A percentile compares a stretch with the other conserved stretches of the same genome.
These are phyloP conservation scores for Nemania abortiva DNA, from an alignment of 2,329 filamentous ascomycete species.

Conservation along the genomic window DNA sequence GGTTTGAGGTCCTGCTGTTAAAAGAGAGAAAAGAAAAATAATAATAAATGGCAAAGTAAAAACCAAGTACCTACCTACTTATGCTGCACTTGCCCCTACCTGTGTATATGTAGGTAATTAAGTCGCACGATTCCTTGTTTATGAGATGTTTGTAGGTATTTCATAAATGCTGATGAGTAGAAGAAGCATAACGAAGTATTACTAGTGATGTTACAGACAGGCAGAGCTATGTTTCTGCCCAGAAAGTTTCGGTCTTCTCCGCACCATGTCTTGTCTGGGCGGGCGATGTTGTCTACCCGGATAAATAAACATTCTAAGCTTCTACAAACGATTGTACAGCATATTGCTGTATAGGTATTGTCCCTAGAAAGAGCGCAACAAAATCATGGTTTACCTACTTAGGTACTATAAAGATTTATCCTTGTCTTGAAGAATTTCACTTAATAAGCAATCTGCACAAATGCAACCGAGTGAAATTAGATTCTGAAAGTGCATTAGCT, in stretches of 20 bases:
- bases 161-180: too few species aligned
- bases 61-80: background rate
- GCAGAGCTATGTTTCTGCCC: background rate
- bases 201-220: background rate
- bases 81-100: background rate
- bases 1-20: conserved; percentile 1
- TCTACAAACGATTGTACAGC: background rate
- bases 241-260: background rate
- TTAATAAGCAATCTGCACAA: too few species aligned
- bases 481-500: background rate
- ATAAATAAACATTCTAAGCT: background rate
- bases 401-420: too few species aligned
- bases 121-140: too few species aligned
- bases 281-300: background rate
- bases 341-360: background rate
- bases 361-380: background rate
- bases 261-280: background rate
- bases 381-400: background rate
- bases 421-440: too few species aligned
- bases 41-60: background rate
- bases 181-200: background rate
- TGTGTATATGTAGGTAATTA: background rate
- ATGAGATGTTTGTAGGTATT: too few species aligned
- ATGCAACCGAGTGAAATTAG: too few species aligned
- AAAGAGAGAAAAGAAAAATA: background rate